Conservation (phyloP, 805 yeast genomes). For the Candida fluviatilis region DNA sequence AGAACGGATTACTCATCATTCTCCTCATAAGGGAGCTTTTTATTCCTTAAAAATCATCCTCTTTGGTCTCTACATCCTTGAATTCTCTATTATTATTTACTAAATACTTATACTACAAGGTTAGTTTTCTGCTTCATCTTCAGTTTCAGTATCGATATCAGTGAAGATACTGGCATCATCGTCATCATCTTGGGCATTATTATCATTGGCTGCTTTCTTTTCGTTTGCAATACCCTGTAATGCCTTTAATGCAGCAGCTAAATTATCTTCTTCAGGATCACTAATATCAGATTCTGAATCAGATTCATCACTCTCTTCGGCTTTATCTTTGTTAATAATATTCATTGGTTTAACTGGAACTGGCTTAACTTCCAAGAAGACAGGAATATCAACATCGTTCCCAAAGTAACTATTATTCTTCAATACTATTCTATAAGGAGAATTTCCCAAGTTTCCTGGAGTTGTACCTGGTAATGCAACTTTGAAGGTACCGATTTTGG, state of each 20-base stretch:
- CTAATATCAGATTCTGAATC: slow-evolving; percentile 56
- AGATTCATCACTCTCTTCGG: slow-evolving; percentile 26
- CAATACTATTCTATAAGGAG: slow-evolving; percentile 65
- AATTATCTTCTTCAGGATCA: slow-evolving; percentile 69
- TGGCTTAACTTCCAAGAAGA: slow-evolving; percentile 61
- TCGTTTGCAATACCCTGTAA: slow-evolving; percentile 59
- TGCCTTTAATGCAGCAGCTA: slow-evolving; percentile 73
- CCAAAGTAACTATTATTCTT: slow-evolving; percentile 80
- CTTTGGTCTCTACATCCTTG: neutral
- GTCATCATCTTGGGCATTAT: slow-evolving; percentile 31
- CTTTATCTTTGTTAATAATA: slow-evolving; percentile 22
- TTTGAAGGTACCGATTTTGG: slow-evolving; percentile 65
- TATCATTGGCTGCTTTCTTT: slow-evolving; percentile 22
- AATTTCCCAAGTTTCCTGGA: slow-evolving; percentile 65
- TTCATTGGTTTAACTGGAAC: slow-evolving; percentile 14
- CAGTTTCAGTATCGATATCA: slow-evolving; percentile 44
- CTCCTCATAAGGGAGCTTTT: no score
- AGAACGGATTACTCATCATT: no score
- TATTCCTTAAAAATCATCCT: no score
- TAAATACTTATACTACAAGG: slow-evolving; percentile 3
- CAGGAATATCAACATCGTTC: slow-evolving; percentile 67
- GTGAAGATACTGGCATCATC: slow-evolving; percentile 39
- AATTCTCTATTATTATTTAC: neutral
- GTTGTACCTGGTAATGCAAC: slow-evolving; percentile 71
- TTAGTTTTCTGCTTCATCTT: slow-evolving; percentile 31